Conservation (phyloP, 2,329 filamentous ascomycete genomes). For the Drechslerella dactyloides region DNA sequence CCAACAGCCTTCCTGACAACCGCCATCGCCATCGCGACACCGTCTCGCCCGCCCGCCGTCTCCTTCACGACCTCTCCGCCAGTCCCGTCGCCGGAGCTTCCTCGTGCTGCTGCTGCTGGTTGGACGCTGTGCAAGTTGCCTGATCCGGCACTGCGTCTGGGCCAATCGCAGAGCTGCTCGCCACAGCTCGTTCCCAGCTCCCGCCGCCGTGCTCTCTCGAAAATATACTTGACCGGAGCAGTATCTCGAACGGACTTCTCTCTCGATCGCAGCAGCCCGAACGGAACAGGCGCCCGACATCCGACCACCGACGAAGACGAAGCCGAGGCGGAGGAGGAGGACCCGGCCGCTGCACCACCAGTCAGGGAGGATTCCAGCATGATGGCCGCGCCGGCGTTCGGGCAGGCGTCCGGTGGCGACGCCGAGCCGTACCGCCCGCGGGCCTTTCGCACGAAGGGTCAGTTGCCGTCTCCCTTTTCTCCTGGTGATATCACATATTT, state of each 20-base stretch:
- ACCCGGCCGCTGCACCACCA: background rate
- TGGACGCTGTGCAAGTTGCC: slow-evolving; percentile 24
- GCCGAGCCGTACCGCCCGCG: slow-evolving; percentile 26
- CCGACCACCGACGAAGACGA: background rate
- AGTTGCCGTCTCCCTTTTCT: background rate
- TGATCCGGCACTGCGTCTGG: slow-evolving; percentile 3
- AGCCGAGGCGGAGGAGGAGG: background rate
- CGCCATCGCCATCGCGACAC: slow-evolving; percentile 11
- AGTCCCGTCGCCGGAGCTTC: no score
- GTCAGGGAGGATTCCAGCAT: slow-evolving; percentile 1
- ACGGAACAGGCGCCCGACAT: no score
- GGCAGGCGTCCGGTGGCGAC: slow-evolving; percentile 8
- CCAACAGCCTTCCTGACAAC: background rate
- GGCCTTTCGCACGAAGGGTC: slow-evolving; percentile 42
- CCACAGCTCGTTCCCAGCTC: background rate
- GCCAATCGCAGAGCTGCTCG: background rate
- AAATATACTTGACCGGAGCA: no score
- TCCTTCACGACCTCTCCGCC: no score
- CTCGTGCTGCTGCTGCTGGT: no score
- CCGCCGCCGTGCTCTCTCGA: no score
- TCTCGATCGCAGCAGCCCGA: no score
- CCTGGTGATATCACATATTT: background rate
- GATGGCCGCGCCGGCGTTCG: slow-evolving; percentile 19
- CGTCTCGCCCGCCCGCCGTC: no score
- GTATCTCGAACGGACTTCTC: no score